phyloP scores from a whole-genome alignment of 345 rosid species.

The Arabis hirsuta region DNA sequence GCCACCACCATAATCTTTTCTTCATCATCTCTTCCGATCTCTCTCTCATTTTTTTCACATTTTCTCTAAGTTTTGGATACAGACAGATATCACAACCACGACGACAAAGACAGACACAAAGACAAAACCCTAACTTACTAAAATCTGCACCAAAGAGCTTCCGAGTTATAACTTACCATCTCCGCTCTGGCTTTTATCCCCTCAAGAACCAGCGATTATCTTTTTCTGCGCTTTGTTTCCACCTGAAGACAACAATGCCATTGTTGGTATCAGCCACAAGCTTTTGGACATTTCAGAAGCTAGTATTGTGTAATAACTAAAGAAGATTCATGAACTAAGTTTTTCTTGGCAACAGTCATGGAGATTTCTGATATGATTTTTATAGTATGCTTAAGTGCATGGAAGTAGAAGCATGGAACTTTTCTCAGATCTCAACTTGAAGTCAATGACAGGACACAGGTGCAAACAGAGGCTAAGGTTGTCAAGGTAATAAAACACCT shows the following conservation, averaged over 20 bases:
- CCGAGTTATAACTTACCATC: constrained; percentile 33
- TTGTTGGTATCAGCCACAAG: constrained; percentile 14
- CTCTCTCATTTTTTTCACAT: constrained; percentile 31
- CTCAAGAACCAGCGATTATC: constrained; percentile 39
- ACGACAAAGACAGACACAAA: constrained; percentile 21
- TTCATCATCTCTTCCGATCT: constrained; percentile 25
- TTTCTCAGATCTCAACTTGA: constrained; percentile 25
- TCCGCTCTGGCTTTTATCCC: constrained; percentile 16
- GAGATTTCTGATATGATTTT: background rate
- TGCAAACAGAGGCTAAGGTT: constrained; percentile 17
- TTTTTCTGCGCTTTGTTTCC: constrained; percentile 73
- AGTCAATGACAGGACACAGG: constrained; percentile 14
- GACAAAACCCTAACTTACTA: constrained; percentile 36
- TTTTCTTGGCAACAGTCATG: background rate
- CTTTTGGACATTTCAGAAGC: constrained; percentile 3
- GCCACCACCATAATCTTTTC: constrained; percentile 29
- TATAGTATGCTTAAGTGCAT: background rate
- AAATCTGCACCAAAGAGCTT: constrained; percentile 46
- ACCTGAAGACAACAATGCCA: constrained; percentile 47
- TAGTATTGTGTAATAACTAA: background rate
- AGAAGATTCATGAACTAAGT: background rate
- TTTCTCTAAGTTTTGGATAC: constrained; percentile 37
- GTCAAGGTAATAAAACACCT: constrained; percentile 8
- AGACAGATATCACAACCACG: constrained; percentile 39
- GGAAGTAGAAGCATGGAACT: constrained; percentile 14